Percentiles rank a stretch among this genome's conserved stretches.
Evolutionary conservation across 1,284 basidiomycete genomes (phyloP).

Genomic region (Bjerkandera adusta): DNA sequence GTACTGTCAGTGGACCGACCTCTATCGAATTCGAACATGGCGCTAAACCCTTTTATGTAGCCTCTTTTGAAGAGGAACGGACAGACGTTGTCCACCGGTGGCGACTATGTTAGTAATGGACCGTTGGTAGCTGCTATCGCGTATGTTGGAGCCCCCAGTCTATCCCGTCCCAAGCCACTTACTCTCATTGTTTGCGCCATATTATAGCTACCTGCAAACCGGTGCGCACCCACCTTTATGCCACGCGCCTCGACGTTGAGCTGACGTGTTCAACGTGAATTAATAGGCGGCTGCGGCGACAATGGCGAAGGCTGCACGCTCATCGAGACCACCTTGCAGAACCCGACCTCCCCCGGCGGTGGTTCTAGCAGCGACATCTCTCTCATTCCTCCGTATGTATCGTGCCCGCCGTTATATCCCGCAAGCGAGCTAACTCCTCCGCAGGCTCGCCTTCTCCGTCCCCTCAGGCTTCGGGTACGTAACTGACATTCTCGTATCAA

Average conservation of each 20-base stretch:
- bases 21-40: background rate
- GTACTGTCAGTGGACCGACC: background rate
- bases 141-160: background rate
- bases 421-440: background rate
- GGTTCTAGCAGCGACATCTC: conserved; percentile 43
- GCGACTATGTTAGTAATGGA: background rate
- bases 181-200: background rate
- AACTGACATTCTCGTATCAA: background rate
- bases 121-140: conserved; percentile 1
- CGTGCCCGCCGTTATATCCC: background rate
- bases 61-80: background rate
- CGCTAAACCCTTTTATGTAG: background rate
- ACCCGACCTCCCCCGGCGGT: conserved; percentile 36
- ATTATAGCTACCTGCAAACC: conserved; percentile 32
- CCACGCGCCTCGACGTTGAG: background rate
- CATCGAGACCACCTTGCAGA: conserved; percentile 42
- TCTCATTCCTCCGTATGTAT: conserved; percentile 40
- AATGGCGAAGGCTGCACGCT: conserved; percentile 44
- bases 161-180: background rate
- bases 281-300: conserved; percentile 31
- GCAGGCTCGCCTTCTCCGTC: conserved; percentile 34
- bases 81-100: background rate
- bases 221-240: conserved; percentile 16
- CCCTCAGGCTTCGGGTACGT: conserved; percentile 27
- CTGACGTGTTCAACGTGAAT: background rate